Conservation (phyloP, 2,329 filamentous ascomycete species). For the Fusarium sulawesiense region DNA sequence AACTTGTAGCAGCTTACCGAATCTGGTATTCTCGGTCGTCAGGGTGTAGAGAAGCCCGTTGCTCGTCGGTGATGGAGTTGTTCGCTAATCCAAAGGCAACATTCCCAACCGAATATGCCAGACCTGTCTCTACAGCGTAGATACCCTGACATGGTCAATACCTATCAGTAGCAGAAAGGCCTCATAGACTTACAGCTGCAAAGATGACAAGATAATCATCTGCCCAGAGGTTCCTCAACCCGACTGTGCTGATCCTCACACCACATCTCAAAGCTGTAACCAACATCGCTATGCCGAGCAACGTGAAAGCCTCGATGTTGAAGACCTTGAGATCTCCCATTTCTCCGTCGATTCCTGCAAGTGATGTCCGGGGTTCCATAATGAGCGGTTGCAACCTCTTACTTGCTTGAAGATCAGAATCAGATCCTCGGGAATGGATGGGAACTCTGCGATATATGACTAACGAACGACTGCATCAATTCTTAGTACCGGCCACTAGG, state of each 20-base stretch:
- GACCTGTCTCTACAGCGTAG: conserved; percentile 62
- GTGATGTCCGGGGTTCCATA: conserved; percentile 31
- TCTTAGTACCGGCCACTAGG: background rate
- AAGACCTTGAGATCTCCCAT: conserved; percentile 43
- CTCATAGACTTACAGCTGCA: conserved; percentile 55
- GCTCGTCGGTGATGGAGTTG: conserved; percentile 64
- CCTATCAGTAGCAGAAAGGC: too few relatives aligned
- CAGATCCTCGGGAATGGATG: background rate
- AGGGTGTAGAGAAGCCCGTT: conserved; percentile 59
- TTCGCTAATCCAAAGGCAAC: conserved; percentile 65
- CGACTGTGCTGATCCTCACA: conserved; percentile 60
- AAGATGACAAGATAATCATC: conserved; percentile 71
- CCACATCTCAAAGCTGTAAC: conserved; percentile 63
- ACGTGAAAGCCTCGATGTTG: conserved; percentile 53
- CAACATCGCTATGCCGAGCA: conserved; percentile 61
- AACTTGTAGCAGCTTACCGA: conserved; percentile 44
- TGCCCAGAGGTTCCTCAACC: conserved; percentile 61
- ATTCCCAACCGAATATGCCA: conserved; percentile 63
- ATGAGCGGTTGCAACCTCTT: conserved; percentile 1
- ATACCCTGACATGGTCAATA: conserved; percentile 54
- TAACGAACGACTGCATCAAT: background rate
- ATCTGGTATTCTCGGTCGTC: conserved; percentile 58
- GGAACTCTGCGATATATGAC: conserved; percentile 27
- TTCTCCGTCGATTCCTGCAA: conserved; percentile 38
- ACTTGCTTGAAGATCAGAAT: background rate